These are phyloP conservation scores for Medicago arabica DNA, from an alignment of 306 rosid species.

Conservation along the genomic window DNA sequence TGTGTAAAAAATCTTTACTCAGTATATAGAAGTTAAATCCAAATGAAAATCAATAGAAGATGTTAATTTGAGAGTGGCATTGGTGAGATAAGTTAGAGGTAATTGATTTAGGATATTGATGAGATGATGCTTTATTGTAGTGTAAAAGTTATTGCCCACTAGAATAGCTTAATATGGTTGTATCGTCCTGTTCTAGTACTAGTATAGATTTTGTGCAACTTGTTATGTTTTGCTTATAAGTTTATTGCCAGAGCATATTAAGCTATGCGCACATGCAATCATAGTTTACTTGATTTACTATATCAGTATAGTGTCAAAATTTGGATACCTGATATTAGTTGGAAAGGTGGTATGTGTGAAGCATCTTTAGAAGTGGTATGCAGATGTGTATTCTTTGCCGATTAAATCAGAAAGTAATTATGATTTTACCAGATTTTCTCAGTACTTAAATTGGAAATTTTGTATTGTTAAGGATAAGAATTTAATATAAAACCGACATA, in stretches of 20 bases:
- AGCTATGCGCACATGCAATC: too few species aligned
- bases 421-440: constrained; percentile 18
- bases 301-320: background rate
- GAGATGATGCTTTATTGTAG: background rate
- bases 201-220: constrained; percentile 22
- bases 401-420: background rate
- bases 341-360: background rate
- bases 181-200: constrained; percentile 26
- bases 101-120: constrained; percentile 18
- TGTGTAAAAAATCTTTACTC: background rate
- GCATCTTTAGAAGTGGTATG: constrained; percentile 10
- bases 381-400: constrained; percentile 7
- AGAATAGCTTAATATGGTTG: constrained; percentile 13
- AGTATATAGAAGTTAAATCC: background rate
- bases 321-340: constrained; percentile 12
- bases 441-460: background rate
- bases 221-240: constrained; percentile 1
- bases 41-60: constrained; percentile 16
- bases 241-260: too few species aligned
- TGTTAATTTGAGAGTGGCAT: constrained; percentile 19
- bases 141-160: background rate
- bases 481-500: constrained; percentile 21
- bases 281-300: too few species aligned
- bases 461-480: constrained; percentile 8
- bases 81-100: constrained; percentile 8